Conservation (phyloP, 2,329 filamentous ascomycete genomes). For the Fusarium sp. region DNA sequence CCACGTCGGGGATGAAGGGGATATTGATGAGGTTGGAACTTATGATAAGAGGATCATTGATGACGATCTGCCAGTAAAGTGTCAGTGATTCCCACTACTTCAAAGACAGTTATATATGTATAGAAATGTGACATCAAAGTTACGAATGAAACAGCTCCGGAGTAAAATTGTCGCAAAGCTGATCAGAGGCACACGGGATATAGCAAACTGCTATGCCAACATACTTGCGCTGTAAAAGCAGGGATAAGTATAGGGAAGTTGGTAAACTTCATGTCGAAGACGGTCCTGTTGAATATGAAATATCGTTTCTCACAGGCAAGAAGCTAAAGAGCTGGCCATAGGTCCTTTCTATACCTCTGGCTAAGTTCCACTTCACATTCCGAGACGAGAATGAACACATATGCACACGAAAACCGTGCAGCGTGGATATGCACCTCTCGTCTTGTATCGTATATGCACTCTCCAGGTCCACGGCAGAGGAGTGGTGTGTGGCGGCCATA, state of each 20-base stretch:
- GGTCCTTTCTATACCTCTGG: constrained; percentile 16
- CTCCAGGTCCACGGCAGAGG: constrained; percentile 11
- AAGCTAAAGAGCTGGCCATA: not conserved
- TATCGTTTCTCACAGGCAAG: constrained; percentile 21
- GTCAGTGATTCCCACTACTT: not conserved
- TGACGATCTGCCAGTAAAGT: constrained; percentile 47
- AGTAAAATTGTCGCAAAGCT: not conserved
- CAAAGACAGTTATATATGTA: not conserved
- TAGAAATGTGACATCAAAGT: not conserved
- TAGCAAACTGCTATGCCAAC: constrained; percentile 19
- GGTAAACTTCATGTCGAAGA: constrained; percentile 48
- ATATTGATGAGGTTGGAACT: constrained; percentile 53
- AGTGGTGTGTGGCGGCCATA: not conserved
- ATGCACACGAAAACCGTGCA: not conserved
- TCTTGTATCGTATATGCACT: constrained; percentile 33
- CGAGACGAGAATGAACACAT: not conserved
- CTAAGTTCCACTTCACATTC: not conserved
- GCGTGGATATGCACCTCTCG: not conserved
- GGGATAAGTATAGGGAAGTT: constrained; percentile 55
- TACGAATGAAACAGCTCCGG: not conserved
- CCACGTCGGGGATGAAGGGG: constrained; percentile 49
- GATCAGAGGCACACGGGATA: not conserved
- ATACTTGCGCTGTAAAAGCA: constrained; percentile 55
- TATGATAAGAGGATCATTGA: constrained; percentile 52
- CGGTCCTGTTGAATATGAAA: constrained; percentile 1